Evolutionary conservation across 768 basidiomycete genomes (phyloP), one percentile per base, ranked within the genome.

Genomic region (Gloeophyllum trabeum): DNA sequence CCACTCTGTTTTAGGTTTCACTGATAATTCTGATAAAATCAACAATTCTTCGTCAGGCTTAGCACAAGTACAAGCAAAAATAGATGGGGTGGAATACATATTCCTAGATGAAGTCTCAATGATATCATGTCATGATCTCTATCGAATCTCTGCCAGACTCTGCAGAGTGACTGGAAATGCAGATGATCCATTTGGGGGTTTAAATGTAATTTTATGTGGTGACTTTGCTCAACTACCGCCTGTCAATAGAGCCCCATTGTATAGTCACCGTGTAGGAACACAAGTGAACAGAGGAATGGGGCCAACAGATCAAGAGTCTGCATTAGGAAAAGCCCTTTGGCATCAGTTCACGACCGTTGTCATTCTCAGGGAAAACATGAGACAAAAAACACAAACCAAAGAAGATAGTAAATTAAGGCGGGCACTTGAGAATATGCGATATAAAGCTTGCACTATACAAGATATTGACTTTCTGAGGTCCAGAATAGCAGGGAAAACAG

Each of bases 391-490:
- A 0, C 3, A 42, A 40, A 45, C 52, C 10, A 5, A n/a, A 3
- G 41, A 51, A 1, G 64, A 68, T 51, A 39, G 26, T 1, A 46
- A 49, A 32, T 51, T 64, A 1, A 23, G 62, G 20, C 54, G 40
- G 14, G 57, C 58, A 1, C 39, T 69, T 1, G 54, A 55, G 16
- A 65, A 67, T 47, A 61, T 63, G 59, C 37, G 59, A 16, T 69
- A 65, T 43, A 57, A 54, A n/a, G 48, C 59, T 0, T 71, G 67
- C 48, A 67, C 63, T 1, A 4, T 14, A 1, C 58, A 51, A 18
- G 67, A 71, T 45, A 44, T 70, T 6, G 25, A n/a, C 1, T 64
- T 68, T 44, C 44, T 70, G 3, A 22, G 46, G 5, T 52, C 53
- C 4, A 13, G 53, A 7, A 43, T 64, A 2, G 44, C 56, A 3